A percentile compares a stretch with the other conserved stretches of the same genome.
Evolutionary conservation across 164 flowering plant species (phyloP).

Genomic region (Nymphaea colorata): DNA sequence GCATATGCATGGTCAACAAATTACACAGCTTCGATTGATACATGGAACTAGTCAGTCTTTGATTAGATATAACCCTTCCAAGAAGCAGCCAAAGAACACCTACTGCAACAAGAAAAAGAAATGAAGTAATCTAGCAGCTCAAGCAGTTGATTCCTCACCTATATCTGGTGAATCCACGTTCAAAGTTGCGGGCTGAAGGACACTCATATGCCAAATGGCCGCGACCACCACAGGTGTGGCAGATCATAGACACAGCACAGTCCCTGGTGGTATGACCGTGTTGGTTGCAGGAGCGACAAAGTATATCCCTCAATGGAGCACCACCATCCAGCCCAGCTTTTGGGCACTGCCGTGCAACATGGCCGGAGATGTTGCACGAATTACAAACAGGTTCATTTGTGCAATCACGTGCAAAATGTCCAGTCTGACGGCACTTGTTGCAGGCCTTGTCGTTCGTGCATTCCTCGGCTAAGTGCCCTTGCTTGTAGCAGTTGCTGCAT

Average conservation of each 20-base stretch:
- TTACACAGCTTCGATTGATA: no score
- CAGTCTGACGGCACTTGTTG: constrained; percentile 40
- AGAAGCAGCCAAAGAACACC: no score
- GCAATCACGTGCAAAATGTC: constrained; percentile 46
- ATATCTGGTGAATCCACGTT: constrained; percentile 20
- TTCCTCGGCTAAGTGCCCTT: constrained; percentile 31
- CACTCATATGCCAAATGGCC: constrained; percentile 31
- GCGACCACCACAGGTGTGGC: constrained; percentile 37
- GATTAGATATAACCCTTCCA: no score
- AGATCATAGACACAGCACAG: constrained; percentile 22
- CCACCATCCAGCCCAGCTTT: constrained; percentile 15
- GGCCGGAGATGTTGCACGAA: constrained; percentile 40
- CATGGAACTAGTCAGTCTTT: no score
- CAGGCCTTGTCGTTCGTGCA: constrained; percentile 42
- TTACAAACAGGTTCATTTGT: constrained; percentile 48
- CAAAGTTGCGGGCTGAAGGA: constrained; percentile 24
- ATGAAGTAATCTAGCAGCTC: no score
- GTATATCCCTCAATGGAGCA: constrained; percentile 17
- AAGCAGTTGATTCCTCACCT: background rate
- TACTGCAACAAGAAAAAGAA: no score
- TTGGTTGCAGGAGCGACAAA: constrained; percentile 25
- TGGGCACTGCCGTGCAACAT: constrained; percentile 65
- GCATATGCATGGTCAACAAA: no score
- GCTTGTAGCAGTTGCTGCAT: constrained; percentile 43
- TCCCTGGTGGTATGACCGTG: constrained; percentile 32